phyloP scores from a whole-genome alignment of 345 rosid genomes.

The Eucalyptus virginea region DNA sequence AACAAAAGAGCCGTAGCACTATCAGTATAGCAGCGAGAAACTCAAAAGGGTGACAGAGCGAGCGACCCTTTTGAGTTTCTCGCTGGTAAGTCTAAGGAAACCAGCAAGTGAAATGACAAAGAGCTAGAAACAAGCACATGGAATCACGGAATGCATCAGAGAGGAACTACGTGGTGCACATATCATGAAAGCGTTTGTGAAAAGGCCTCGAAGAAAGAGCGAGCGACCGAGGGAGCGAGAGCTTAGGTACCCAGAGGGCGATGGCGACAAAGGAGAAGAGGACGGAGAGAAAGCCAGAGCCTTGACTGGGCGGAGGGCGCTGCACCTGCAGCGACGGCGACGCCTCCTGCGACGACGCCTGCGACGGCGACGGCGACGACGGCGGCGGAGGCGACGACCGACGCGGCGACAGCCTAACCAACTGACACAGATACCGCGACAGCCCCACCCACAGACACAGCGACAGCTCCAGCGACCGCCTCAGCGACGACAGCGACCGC shows the following conservation, averaged over 20 bases:
- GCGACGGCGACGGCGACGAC: not conserved
- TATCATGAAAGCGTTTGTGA: not conserved
- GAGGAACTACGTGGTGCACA: not conserved
- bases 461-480: conserved; percentile 1
- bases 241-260: not conserved
- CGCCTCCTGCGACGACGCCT: not conserved
- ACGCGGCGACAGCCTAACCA: too few relatives aligned
- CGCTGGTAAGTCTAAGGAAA: not conserved
- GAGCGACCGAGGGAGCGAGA: not conserved
- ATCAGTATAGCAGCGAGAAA: not conserved
- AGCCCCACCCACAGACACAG: not conserved
- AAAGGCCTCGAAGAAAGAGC: not conserved
- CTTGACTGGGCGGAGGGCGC: conserved; percentile 10
- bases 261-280: conserved; percentile 27
- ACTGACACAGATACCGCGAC: too few relatives aligned
- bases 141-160: not conserved
- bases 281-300: conserved; percentile 7
- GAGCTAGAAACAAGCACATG: not conserved
- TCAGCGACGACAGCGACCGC: not conserved
- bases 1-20: not conserved
- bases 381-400: not conserved
- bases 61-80: too few relatives aligned
- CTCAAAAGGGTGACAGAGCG: not conserved
- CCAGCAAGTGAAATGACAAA: not conserved
- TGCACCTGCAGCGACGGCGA: not conserved